Evolutionary conservation across 2,329 filamentous ascomycete species (phyloP), one percentile per base, ranked within the genome.

Genomic region (Didymella sp.): DNA sequence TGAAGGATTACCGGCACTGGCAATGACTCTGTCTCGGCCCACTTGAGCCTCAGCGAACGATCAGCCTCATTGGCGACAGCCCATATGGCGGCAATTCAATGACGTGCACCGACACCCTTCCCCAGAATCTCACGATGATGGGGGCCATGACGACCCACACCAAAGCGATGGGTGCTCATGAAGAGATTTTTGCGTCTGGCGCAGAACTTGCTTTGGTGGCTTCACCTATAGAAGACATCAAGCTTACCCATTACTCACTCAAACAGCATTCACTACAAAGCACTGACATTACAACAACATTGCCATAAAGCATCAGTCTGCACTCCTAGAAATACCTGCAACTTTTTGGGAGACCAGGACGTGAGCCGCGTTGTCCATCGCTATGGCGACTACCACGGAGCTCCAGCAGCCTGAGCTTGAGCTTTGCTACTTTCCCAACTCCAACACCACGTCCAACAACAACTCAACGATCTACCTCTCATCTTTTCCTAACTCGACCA

Each of bases 351-450:
- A 8, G 8, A 27, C 4, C 25, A 27, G 25, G 25, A 27, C 25
- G 8, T 5, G 25, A 27, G 25, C 25, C 8, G 25, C 25, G 25
- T 8, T 27, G 13, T 17, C n/a, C 21, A 12, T 42, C 19, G 28
- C 27, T 9, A 51, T 52, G 54, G 30, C 54, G 38, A 57, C 54
- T 2, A 51, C 22, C 15, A 52, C 48, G 6, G 43, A 57, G 21
- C 54, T 52, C 19, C 21, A 57, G 19, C 43, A 57, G 21, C 43
- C 43, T n/a, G 54, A 52, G 24, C 9, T 57, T 27, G 48, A 57
- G 30, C 54, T 57, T 8, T 48, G 43, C 22, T 44, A 48, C 31
- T 44, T 48, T 19, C 43, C 54, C 24, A 43, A 57, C 6, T 44
- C 30, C 9, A 52, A 52, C n/a, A 28, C 28, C 1, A 51, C 42